These are phyloP conservation scores for Marchantia paleacea DNA, from an alignment of 225 moss, liverwort and hornwort species.

Conservation along the genomic window DNA sequence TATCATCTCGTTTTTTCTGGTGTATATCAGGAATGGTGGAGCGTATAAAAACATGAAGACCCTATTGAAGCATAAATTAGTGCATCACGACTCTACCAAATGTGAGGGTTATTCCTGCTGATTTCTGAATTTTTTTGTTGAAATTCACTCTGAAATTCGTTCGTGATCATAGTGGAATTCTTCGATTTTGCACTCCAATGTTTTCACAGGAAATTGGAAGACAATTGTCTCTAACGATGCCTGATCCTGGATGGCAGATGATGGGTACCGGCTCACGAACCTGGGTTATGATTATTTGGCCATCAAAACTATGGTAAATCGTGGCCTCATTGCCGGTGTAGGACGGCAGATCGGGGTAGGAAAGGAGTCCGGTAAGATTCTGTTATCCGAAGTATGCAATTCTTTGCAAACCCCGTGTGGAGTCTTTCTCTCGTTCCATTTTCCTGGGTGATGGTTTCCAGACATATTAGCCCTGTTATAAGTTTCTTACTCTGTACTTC, in stretches of 20 bases:
- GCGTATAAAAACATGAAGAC: slow-evolving; percentile 98
- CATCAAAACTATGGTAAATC: slow-evolving; percentile 92
- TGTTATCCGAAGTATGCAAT: not conserved
- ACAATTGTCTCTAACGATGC: not conserved
- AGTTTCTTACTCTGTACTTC: not conserved
- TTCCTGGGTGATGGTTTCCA: not conserved
- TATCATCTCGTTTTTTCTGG: not conserved
- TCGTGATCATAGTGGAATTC: not conserved
- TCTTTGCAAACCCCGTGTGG: too few species aligned
- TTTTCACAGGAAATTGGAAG: too few species aligned
- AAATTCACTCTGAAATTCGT: not conserved
- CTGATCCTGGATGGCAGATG: slow-evolving; percentile 54
- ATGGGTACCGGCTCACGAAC: slow-evolving; percentile 89
- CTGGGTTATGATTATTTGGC: slow-evolving; percentile 94
- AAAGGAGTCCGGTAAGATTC: slow-evolving; percentile 79
- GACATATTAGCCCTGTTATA: not conserved
- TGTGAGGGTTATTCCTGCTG: slow-evolving; percentile 43
- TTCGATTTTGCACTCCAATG: not conserved
- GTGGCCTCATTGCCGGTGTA: slow-evolving; percentile 84
- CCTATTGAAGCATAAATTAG: slow-evolving; percentile 81
- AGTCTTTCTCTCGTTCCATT: not conserved
- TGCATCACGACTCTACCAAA: slow-evolving; percentile 93
- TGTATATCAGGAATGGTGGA: slow-evolving; percentile 76
- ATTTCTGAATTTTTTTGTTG: not conserved
- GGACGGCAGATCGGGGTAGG: slow-evolving; percentile 99